phyloP scores from a whole-genome alignment of 495 filamentous ascomycete species.

The Aspergillus cavernicola region DNA sequence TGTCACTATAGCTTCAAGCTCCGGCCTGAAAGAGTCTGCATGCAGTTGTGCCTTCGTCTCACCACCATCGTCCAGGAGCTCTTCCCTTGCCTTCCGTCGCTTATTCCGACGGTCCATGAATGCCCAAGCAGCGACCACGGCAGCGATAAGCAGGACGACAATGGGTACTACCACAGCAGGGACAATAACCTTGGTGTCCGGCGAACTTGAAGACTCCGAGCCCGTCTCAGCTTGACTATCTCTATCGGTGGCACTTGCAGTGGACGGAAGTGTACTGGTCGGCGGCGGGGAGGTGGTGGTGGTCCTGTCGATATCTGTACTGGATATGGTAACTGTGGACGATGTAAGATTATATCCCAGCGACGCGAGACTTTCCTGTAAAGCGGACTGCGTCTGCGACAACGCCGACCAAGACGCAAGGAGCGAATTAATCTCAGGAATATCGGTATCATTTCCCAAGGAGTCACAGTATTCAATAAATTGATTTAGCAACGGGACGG shows the following conservation, averaged over 20 bases:
- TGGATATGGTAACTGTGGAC: not conserved
- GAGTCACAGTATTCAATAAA: not conserved
- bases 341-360: not conserved
- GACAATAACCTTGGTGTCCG: not conserved
- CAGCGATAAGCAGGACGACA: not conserved
- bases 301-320: not conserved
- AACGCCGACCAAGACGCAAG: not conserved
- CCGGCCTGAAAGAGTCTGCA: not conserved
- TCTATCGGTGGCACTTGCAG: not conserved
- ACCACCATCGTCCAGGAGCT: too few species aligned
- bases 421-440: not conserved
- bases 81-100: not conserved
- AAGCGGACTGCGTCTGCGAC: not conserved
- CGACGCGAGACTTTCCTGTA: not conserved
- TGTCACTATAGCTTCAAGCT: not conserved
- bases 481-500: not conserved
- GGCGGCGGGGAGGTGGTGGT: not conserved
- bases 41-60: not conserved
- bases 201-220: not conserved
- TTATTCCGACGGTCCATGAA: not conserved
- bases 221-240: not conserved
- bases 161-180: not conserved
- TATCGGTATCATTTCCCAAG: not conserved
- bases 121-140: not conserved
- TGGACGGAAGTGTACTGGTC: not conserved